Percentiles rank a stretch among this genome's conserved stretches.
Evolutionary conservation across 768 basidiomycete genomes (phyloP).

Genomic region (Tricholoma terreum): DNA sequence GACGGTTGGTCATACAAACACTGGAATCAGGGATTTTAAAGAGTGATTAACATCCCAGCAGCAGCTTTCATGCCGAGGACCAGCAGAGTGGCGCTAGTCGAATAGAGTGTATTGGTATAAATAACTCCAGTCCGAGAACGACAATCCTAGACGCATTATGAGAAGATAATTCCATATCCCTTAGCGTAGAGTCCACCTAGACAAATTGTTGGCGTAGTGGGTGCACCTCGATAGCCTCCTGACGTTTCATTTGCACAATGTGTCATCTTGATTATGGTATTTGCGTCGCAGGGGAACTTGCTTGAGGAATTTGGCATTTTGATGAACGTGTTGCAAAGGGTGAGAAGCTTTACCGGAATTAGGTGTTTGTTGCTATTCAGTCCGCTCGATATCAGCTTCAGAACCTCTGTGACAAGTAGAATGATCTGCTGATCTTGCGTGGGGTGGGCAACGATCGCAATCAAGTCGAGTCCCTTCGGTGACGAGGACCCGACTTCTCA

Average conservation of each 20-base stretch:
- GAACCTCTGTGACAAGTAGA: conserved; percentile 82
- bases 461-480: conserved; percentile 83
- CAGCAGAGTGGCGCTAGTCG: conserved; percentile 72
- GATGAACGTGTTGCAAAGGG: conserved; percentile 88
- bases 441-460: conserved; percentile 82
- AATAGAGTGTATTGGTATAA: conserved; percentile 89
- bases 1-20: conserved; percentile 81
- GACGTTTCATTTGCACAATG: conserved; percentile 78
- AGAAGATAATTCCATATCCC: not conserved
- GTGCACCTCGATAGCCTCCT: conserved; percentile 49
- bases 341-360: conserved; percentile 64
- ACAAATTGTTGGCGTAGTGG: conserved; percentile 86
- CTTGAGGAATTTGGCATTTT: conserved; percentile 85
- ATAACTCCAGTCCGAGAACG: conserved; percentile 86
- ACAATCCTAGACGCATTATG: conserved; percentile 59
- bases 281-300: conserved; percentile 43
- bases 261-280: conserved; percentile 46
- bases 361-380: conserved; percentile 81
- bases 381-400: conserved; percentile 78
- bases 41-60: conserved; percentile 85
- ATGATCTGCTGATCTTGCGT: conserved; percentile 72
- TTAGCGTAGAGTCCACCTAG: conserved; percentile 48
- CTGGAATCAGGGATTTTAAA: conserved; percentile 70
- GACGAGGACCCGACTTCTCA: conserved; percentile 83
- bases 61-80: conserved; percentile 75